Percentiles rank a stretch among this genome's conserved stretches.
phyloP scores from a whole-genome alignment of 2,329 filamentous ascomycete genomes.

The Penicillium vulpinum region DNA sequence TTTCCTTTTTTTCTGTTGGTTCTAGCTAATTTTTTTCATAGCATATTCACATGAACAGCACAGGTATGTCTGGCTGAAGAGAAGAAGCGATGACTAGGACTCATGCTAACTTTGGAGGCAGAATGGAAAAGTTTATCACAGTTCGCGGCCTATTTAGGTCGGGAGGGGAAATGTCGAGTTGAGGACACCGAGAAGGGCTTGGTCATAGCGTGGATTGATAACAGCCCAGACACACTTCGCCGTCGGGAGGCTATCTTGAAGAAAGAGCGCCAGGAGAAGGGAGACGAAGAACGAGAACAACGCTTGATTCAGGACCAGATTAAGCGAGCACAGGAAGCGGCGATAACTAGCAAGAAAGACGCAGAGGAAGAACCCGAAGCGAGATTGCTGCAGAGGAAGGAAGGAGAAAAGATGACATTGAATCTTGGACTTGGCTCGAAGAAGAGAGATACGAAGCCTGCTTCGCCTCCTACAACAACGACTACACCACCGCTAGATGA shows the following conservation, averaged over 20 bases:
- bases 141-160: constrained; percentile 81
- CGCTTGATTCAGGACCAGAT: constrained; percentile 82
- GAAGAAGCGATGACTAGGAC: too few relatives aligned
- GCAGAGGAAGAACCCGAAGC: constrained; percentile 43
- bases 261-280: constrained; percentile 84
- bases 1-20: not conserved
- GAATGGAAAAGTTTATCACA: constrained; percentile 86
- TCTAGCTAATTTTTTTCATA: not conserved
- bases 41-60: constrained; percentile 92
- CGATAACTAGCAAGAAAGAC: constrained; percentile 44
- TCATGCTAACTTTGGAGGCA: not conserved
- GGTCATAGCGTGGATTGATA: constrained; percentile 87
- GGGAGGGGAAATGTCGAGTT: constrained; percentile 84
- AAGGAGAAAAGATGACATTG: constrained; percentile 75
- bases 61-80: constrained; percentile 36
- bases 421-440: constrained; percentile 57
- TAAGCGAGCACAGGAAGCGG: constrained; percentile 67
- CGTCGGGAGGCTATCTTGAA: constrained; percentile 77
- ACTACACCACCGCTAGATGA: constrained; percentile 16
- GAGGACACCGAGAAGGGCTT: constrained; percentile 85
- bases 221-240: constrained; percentile 79
- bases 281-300: constrained; percentile 87
- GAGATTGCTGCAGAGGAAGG: constrained; percentile 54
- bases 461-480: constrained; percentile 13
- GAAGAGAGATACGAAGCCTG: constrained; percentile 25